Evolutionary conservation across 768 basidiomycete genomes (phyloP).

Genomic region (Boletus pseudo-olivaceus): DNA sequence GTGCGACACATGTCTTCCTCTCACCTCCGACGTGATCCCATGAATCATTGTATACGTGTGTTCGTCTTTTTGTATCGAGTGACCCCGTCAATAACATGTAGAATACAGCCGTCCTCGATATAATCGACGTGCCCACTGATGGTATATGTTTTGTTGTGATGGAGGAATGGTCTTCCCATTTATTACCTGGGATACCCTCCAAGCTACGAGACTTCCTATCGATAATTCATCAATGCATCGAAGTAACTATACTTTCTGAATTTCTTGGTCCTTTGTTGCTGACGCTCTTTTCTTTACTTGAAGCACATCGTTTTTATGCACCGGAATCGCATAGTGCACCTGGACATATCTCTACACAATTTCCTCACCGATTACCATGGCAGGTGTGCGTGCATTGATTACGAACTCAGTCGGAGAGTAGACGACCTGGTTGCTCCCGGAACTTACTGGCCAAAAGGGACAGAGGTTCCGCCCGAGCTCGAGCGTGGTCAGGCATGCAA

Average conservation of each 20-base stretch:
- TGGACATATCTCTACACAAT: conserved; percentile 71
- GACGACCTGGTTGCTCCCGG: conserved; percentile 35
- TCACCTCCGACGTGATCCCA: conserved; percentile 51
- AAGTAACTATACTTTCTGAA: conserved; percentile 40
- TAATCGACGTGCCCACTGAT: conserved; percentile 53
- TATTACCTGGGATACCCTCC: conserved; percentile 50
- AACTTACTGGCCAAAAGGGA: conserved; percentile 47
- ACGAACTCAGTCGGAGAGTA: conserved; percentile 60
- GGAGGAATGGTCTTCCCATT: conserved; percentile 74
- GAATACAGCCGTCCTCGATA: conserved; percentile 56
- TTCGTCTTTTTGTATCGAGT: conserved; percentile 12
- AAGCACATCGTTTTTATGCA: conserved; percentile 76
- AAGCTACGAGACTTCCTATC: conserved; percentile 51
- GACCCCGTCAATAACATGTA: conserved; percentile 7
- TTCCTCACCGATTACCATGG: conserved; percentile 63
- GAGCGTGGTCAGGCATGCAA: conserved; percentile 47
- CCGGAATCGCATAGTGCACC: conserved; percentile 57
- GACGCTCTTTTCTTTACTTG: neutral
- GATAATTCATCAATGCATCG: conserved; percentile 63
- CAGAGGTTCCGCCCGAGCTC: conserved; percentile 70
- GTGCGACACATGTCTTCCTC: conserved; percentile 54
- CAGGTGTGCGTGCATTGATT: conserved; percentile 72
- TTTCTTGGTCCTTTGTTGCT: neutral
- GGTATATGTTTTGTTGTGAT: conserved; percentile 66
- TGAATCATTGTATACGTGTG: conserved; percentile 78